Evolutionary conservation across 257 asterid genomes (phyloP), one percentile per base, ranked within the genome.

Genomic region (Solanum ossicruentum): DNA sequence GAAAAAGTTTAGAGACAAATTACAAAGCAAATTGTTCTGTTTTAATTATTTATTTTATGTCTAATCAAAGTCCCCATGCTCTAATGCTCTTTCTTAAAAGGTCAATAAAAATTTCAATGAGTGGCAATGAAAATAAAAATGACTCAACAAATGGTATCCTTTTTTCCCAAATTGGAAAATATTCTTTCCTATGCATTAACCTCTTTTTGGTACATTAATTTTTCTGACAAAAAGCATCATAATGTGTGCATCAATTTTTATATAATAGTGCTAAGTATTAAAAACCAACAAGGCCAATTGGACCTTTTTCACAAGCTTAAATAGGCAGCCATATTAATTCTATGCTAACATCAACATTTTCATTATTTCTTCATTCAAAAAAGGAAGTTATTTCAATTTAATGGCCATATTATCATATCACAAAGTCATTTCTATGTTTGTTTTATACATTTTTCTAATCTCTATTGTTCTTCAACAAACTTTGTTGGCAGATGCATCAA

Each of bases 301-400:
- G 41, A 10, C 82, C 51, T 77, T 67, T 8, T 16, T 82, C n/a
- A 15, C 83, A 82, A 47, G 73, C 86, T 85, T 90, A 91, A 85
- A 87, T 90, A 86, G 72, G 72, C 83, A 81, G 15, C 51, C 85
- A 78, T 67, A 23, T 10, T 49, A 55, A 21, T 23, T 71, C 52
- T 79, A 39, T 81, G 58, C 41, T 60, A 1, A 77, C 85, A 85
- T 89, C 41, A 36, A 36, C 7, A 36, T 36, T 36, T 36, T 36
- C 41, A 36, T 36, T 36, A 36, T 36, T 36, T 36, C 41, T 36
- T 36, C 39, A 36, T 36, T 36, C 39, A 36, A 36, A 36, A 36
- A 3, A 36, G 39, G 26, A 26, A 26, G 26, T 26, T 26, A 26
- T 26, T 26, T 26, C 67, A 69, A 39, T 36, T 28, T 7, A 52